Conservation (phyloP, 176 grass and related monocot genomes). For the Carex myosuroides region DNA sequence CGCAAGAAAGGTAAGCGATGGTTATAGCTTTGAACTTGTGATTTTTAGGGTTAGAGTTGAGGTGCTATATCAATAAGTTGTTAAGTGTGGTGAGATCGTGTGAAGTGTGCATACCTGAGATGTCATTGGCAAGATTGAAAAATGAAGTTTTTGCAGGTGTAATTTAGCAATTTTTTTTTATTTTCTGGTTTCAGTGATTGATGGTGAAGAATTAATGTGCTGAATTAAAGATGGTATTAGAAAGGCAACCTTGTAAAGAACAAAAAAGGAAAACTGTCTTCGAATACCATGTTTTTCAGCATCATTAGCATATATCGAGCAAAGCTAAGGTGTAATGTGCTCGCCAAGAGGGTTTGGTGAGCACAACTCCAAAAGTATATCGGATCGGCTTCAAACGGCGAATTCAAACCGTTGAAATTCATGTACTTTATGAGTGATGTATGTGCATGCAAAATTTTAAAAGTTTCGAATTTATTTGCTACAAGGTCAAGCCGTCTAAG, state of each 20-base stretch:
- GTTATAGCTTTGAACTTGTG: neutral
- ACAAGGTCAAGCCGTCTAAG: no score
- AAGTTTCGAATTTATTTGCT: no score
- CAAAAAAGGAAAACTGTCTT: neutral
- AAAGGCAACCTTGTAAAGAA: neutral
- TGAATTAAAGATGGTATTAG: neutral
- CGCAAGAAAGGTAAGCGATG: constrained; percentile 13
- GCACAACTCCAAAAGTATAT: no score
- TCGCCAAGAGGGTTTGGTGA: no score
- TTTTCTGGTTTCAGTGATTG: neutral
- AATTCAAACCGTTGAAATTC: no score
- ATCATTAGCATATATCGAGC: neutral
- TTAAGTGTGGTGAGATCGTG: neutral
- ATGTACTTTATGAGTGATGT: no score
- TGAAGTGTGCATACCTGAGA: neutral
- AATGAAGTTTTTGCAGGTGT: constrained; percentile 6
- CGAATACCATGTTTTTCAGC: neutral
- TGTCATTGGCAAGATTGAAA: constrained; percentile 2
- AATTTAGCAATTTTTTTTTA: neutral
- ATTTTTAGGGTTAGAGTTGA: neutral
- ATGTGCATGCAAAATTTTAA: no score
- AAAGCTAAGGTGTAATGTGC: no score
- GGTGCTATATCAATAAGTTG: neutral
- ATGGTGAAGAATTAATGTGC: neutral
- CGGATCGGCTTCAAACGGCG: no score